phyloP scores from a whole-genome alignment of 371 early-diverging fungal species.

The Aphelidium insulamus region DNA sequence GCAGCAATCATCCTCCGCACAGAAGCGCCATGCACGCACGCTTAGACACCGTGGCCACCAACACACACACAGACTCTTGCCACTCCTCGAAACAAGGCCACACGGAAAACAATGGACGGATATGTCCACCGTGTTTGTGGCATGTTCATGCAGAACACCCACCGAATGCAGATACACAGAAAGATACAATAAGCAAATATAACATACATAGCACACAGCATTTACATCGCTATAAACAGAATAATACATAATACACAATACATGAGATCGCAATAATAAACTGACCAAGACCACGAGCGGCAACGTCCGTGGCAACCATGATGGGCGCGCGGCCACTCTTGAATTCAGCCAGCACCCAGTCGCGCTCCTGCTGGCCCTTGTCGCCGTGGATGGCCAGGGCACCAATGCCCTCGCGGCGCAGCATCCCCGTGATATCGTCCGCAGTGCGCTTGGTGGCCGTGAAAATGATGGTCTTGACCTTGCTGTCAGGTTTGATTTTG shows the following conservation, averaged over 20 bases:
- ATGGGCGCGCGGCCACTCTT: slow-evolving; percentile 71
- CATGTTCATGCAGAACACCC: no score
- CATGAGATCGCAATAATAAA: slow-evolving; percentile 30
- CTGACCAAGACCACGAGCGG: slow-evolving; percentile 95
- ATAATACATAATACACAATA: slow-evolving; percentile 4
- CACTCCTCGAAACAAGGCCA: no score
- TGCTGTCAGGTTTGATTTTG: slow-evolving; percentile 45
- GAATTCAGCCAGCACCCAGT: slow-evolving; percentile 76
- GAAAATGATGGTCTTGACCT: slow-evolving; percentile 88
- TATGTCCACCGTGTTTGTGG: no score
- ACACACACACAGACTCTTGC: no score
- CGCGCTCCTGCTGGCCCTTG: slow-evolving; percentile 89
- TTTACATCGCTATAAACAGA: no score
- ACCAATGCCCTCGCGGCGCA: slow-evolving; percentile 48
- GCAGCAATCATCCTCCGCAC: no score
- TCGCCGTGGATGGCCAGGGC: slow-evolving; percentile 95
- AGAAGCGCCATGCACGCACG: no score
- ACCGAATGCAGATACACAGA: no score
- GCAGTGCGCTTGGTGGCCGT: slow-evolving; percentile 94
- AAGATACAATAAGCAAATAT: no score
- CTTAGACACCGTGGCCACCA: no score
- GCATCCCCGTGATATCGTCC: slow-evolving; percentile 76
- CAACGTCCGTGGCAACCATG: slow-evolving; percentile 98
- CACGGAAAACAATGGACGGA: no score
- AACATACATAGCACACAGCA: no score